phyloP scores from a whole-genome alignment of 2,329 filamentous ascomycete genomes.

The Coniochaeta sp. region DNA sequence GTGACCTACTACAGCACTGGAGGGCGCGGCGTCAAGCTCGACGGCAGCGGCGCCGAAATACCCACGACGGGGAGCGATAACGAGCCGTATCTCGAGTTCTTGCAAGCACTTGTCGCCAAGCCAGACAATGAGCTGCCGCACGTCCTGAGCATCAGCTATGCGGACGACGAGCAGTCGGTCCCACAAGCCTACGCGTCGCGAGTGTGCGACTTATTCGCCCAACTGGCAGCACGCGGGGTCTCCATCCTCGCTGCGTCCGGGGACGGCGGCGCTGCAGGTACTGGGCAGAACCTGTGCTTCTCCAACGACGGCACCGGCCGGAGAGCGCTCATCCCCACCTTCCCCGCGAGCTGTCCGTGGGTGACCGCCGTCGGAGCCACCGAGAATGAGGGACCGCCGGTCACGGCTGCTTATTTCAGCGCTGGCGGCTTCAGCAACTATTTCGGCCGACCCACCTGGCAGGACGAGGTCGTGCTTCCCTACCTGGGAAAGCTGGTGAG shows the following conservation, averaged over 20 bases:
- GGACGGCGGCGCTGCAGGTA: conserved; percentile 39
- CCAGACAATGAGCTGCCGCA: conserved; percentile 40
- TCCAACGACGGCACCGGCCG: conserved; percentile 51
- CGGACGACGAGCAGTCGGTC: conserved; percentile 49
- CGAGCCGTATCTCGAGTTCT: conserved; percentile 50
- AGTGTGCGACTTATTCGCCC: conserved; percentile 46
- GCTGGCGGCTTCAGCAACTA: conserved; percentile 46
- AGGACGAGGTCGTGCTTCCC: conserved; percentile 27
- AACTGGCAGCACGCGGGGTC: conserved; percentile 44
- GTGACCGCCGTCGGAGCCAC: conserved; percentile 52
- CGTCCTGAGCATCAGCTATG: conserved; percentile 51
- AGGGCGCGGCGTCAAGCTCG: conserved; percentile 34
- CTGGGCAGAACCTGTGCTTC: conserved; percentile 42
- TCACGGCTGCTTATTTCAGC: conserved; percentile 36
- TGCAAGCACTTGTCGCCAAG: conserved; percentile 40
- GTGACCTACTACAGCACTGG: conserved; percentile 37
- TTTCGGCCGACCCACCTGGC: conserved; percentile 38
- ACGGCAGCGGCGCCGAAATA: conserved; percentile 26
- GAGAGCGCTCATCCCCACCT: conserved; percentile 18
- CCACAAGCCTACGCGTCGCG: conserved; percentile 41
- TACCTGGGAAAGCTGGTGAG: conserved; percentile 25
- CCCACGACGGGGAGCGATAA: conserved; percentile 30
- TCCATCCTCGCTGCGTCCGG: conserved; percentile 43
- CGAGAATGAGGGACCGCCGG: conserved; percentile 23
- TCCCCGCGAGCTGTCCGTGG: conserved; percentile 37